Evolutionary conservation across 306 rosid species (phyloP).

Genomic region (Erythrophleum fordii): DNA sequence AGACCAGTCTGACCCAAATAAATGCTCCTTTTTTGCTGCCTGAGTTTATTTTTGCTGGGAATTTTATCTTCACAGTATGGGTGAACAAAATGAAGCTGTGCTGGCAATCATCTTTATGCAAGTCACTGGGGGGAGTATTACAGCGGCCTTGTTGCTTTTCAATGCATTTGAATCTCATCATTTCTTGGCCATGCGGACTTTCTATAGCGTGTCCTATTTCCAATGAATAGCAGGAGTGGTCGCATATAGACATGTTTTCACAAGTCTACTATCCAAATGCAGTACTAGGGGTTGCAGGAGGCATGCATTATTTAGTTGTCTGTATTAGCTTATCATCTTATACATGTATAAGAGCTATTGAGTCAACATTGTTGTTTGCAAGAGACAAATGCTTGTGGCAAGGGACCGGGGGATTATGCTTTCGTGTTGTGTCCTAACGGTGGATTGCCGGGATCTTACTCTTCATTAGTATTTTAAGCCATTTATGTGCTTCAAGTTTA

Average conservation of each 20-base stretch:
- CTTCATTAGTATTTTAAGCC: slow-evolving; percentile 7
- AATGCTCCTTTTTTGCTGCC: not conserved
- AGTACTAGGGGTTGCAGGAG: not conserved
- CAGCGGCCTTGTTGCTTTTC: slow-evolving; percentile 24
- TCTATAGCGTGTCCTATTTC: not conserved
- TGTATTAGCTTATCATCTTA: not conserved
- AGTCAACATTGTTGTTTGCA: slow-evolving; percentile 19
- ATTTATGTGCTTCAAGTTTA: slow-evolving; percentile 22
- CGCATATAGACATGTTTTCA: not conserved
- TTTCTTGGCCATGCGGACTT: not conserved
- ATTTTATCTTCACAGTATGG: slow-evolving; percentile 37
- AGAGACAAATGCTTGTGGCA: not conserved
- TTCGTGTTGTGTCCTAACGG: not conserved
- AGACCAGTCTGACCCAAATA: not conserved
- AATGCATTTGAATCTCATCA: slow-evolving; percentile 16
- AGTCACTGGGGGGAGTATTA: slow-evolving; percentile 18
- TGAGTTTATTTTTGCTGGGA: slow-evolving; percentile 16
- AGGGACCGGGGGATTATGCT: not conserved
- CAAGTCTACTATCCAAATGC: not conserved
- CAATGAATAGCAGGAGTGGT: not conserved
- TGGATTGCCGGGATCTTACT: not conserved
- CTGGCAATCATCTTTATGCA: not conserved
- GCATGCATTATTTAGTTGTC: slow-evolving; percentile 7
- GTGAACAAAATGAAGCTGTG: slow-evolving; percentile 33
- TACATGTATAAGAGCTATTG: not conserved